Evolutionary conservation across 352 stramenopile genomes (phyloP), one percentile per base, ranked within the genome.

Genomic region (Sclerospora graminicola): DNA sequence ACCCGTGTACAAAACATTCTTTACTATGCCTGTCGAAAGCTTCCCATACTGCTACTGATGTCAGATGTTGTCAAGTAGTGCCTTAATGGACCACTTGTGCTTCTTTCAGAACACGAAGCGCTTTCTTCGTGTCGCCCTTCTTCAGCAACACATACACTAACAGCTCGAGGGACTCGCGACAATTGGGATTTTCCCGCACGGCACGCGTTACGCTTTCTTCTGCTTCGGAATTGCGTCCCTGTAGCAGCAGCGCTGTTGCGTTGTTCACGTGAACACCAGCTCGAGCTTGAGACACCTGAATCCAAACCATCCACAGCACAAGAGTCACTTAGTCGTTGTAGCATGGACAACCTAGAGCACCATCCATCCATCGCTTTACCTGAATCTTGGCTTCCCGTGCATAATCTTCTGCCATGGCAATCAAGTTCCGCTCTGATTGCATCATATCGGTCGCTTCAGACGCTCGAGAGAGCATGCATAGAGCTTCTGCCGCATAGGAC

Each of bases 111-210:
- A 93, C 78, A 15, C 80, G 81, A 57, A 88, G 57, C 21, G 81
- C 78, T 54, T 93, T 93, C 67, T 90, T 93, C 50, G 78, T 82
- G 48, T 90, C 78, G 15, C 76, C 78, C 65, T 93, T 93, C 68
- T 87, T 89, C 36, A 93, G 55, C 47, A 89, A 57, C 41, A 93
- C 79, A 60, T 93, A 93, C 43, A 93, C 81, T 61, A 93, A 63
- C 28, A 90, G 54, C 54, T 89, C 76, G 20, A 93, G 69, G 49
- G 81, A 89, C 52, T 88, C 78, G 34, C 76, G 76, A 49, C 74
- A 90, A 41, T 80, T 82, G 6, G 76, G 72, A 45, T 81, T 89
- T 64, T 86, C 73, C 30, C 81, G 67, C 21, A 93, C 81, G 7
- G 81, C 81, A 21, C 76, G 74, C 43, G 81, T 88, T 14, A 93